phyloP scores from a whole-genome alignment of 345 rosid species.

The Alliaria petiolata region DNA sequence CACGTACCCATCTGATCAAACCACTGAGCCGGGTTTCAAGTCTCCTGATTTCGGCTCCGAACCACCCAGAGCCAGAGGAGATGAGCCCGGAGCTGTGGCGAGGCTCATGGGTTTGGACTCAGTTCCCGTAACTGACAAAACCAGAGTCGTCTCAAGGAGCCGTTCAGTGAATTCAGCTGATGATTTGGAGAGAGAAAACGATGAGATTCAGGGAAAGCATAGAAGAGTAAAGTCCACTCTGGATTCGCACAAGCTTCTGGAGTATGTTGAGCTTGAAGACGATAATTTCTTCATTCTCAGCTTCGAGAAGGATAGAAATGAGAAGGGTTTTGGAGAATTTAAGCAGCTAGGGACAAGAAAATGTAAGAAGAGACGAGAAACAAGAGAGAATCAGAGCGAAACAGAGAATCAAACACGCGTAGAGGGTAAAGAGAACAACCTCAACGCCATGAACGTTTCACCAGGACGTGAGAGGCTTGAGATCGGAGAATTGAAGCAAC shows the following conservation, averaged over 20 bases:
- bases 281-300: conserved; percentile 62
- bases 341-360: conserved; percentile 13
- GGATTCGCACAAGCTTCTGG: conserved; percentile 33
- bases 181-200: conserved; percentile 9
- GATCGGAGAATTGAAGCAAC: conserved; percentile 22
- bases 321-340: conserved; percentile 19
- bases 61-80: background rate
- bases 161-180: conserved; percentile 46
- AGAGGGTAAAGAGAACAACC: conserved; percentile 5
- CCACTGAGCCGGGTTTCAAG: conserved; percentile 28
- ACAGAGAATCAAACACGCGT: background rate
- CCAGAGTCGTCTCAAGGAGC: conserved; percentile 41
- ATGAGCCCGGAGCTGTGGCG: conserved; percentile 59
- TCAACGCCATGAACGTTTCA: background rate
- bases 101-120: conserved; percentile 81
- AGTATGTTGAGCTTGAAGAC: conserved; percentile 58
- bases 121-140: conserved; percentile 4
- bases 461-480: background rate
- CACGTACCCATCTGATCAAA: conserved; percentile 54
- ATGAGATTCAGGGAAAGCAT: conserved; percentile 27
- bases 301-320: conserved; percentile 39
- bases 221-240: conserved; percentile 40
- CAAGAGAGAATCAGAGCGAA: background rate
- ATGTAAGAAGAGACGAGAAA: conserved; percentile 15
- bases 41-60: conserved; percentile 4